These are phyloP conservation scores for Lactarius tabidus DNA, from an alignment of 768 basidiomycete species.

Conservation along the genomic window DNA sequence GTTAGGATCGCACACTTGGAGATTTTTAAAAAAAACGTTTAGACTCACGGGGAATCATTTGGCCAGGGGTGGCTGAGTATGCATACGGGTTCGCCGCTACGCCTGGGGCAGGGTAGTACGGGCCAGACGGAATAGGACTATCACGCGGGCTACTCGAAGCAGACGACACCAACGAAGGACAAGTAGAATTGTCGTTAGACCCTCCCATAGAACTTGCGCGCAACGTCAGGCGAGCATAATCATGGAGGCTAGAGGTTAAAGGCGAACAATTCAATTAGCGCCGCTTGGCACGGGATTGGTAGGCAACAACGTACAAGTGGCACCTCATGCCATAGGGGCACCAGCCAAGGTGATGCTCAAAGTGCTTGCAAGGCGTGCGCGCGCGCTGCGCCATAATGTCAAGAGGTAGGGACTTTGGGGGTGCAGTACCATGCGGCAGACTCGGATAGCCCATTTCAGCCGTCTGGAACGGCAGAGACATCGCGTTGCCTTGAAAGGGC, in stretches of 20 bases:
- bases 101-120: neutral
- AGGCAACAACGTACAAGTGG: conserved; percentile 11
- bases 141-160: conserved; percentile 10
- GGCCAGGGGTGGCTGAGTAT: neutral
- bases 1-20: no score
- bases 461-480: neutral
- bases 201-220: neutral
- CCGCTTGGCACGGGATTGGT: neutral
- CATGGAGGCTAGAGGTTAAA: conserved; percentile 5
- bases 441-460: neutral
- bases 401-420: neutral
- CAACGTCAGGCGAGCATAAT: neutral
- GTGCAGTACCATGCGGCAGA: neutral
- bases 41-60: conserved; percentile 8
- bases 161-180: conserved; percentile 5
- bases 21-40: neutral
- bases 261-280: neutral
- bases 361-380: conserved; percentile 14
- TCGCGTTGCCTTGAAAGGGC: neutral
- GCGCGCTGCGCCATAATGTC: conserved; percentile 13
- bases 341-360: conserved; percentile 15
- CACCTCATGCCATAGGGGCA: conserved; percentile 15
- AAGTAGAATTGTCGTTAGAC: neutral
- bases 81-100: neutral
- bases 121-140: conserved; percentile 2